These are phyloP conservation scores for Pestalotiopsis sp. DNA, from an alignment of 2,329 filamentous ascomycete species.

Conservation along the genomic window DNA sequence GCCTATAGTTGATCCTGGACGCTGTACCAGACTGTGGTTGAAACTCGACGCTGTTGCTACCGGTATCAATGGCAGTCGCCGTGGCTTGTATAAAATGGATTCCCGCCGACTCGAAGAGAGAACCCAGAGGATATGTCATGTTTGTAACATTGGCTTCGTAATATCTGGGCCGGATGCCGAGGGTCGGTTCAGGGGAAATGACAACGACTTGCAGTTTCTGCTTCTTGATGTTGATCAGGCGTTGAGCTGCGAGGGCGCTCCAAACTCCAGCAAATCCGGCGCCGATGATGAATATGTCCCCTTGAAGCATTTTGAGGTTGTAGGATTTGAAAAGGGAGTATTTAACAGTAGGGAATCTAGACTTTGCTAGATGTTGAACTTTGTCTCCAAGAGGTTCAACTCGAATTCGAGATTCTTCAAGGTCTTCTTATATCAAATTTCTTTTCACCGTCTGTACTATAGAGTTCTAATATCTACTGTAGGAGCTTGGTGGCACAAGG, in stretches of 20 bases:
- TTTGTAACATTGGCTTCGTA: slow-evolving; percentile 33
- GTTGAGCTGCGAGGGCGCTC: slow-evolving; percentile 38
- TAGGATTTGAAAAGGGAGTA: background rate
- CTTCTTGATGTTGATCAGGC: slow-evolving; percentile 30
- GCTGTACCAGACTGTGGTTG: slow-evolving; percentile 10
- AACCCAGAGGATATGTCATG: slow-evolving; percentile 25
- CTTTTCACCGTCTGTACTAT: no score
- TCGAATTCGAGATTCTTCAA: no score
- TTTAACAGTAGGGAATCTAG: no score
- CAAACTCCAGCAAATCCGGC: slow-evolving; percentile 40
- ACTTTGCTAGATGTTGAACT: no score
- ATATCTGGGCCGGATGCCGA: slow-evolving; percentile 37
- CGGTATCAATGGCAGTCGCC: slow-evolving; percentile 25
- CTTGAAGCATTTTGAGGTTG: background rate
- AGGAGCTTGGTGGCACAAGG: no score
- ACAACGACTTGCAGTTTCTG: slow-evolving; percentile 31
- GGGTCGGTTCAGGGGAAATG: slow-evolving; percentile 33
- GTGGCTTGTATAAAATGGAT: slow-evolving; percentile 30
- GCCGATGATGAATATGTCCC: slow-evolving; percentile 26
- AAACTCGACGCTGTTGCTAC: slow-evolving; percentile 20
- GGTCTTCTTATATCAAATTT: no score
- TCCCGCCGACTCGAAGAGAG: slow-evolving; percentile 30
- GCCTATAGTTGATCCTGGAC: slow-evolving; percentile 30
- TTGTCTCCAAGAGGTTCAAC: no score
- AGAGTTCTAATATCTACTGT: no score